Evolutionary conservation across 108 stramenopile species (phyloP).

Genomic region (Cyclotella atomus): DNA sequence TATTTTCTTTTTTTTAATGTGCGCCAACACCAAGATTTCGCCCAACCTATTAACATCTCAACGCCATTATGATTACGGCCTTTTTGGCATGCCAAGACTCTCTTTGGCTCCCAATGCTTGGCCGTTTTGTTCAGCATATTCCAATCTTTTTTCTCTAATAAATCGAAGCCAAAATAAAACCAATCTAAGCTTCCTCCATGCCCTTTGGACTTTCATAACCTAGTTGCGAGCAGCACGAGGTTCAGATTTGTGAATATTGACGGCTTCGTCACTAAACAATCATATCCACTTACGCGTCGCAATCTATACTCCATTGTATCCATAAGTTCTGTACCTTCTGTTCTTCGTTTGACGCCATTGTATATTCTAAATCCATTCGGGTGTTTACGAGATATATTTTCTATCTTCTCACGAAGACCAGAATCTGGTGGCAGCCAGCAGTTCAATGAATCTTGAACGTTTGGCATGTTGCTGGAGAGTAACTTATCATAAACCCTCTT

Average conservation of each 20-base stretch:
- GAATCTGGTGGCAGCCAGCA: constrained; percentile 64
- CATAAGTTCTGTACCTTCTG: constrained; percentile 27
- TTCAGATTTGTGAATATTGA: not conserved
- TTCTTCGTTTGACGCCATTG: too few species aligned
- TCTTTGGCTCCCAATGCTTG: not conserved
- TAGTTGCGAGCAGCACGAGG: not conserved
- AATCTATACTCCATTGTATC: constrained; percentile 12
- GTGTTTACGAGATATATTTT: constrained; percentile 54
- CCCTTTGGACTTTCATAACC: constrained; percentile 27
- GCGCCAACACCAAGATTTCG: too few species aligned
- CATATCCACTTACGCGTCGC: not conserved
- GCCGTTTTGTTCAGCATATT: not conserved
- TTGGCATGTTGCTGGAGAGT: constrained; percentile 44
- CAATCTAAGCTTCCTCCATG: constrained; percentile 29
- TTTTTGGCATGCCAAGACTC: too few species aligned
- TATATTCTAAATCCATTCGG: constrained; percentile 68
- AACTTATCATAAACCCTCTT: constrained; percentile 68
- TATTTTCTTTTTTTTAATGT: too few species aligned
- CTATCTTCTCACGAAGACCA: constrained; percentile 65
- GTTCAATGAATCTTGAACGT: constrained; percentile 56
- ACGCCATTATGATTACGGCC: too few species aligned
- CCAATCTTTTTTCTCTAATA: constrained; percentile 14
- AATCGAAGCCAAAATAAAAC: constrained; percentile 34
- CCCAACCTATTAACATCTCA: too few species aligned
- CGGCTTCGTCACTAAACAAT: not conserved